Base-by-base conservation (phyloP, 768 basidiomycete genomes). In the Rhodosporidiobolus odoratus region DNA sequence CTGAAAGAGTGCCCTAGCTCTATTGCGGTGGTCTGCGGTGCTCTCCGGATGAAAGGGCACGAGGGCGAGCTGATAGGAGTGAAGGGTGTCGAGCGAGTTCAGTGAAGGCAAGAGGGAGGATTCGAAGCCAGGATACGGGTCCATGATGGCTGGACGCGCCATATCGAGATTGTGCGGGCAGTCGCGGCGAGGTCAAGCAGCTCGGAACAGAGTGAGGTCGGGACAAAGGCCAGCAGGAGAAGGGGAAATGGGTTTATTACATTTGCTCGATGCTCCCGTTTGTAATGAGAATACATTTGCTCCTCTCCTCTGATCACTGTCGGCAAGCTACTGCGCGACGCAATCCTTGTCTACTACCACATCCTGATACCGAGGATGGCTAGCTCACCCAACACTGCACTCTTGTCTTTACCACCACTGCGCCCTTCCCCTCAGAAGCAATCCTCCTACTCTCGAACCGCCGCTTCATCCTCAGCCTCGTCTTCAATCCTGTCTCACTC, bases 371-470 rank as follows among this genome's bases (percentile, higher is more conserved):
- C n/a, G n/a, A n/a, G n/a, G n/a, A 50, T 50, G 48, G 48, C 48
- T 23, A 45, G 43, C 48, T 50, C 48, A 50, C 48, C 48, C 23
- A 50, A 23, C 48, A 50, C 12, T 32, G 17, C 13, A 30, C 45
- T 65, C 6, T 27, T 65, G 25, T 16, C 41, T 4, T 47, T 65
- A 9, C 64, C 64, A 7, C 64, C 64, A 2, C 43, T 65, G 10
- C 64, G 64, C 7, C 64, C 64, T 1, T 57, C 62, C 4, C 38
- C 40, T 16, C 43, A 54, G 4, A 65, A 65, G 37, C 13, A 40
- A 32, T 52, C n/a, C 27, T 68, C 52, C 30, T 67, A 64, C 58
- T 35, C 58, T 3, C 50, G 53, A 35, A 53, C 48, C 32, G 54
- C 43, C n/a, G 58, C 30, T 34, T 12, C 50, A 4, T 47, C 40